Conservation (phyloP, 345 rosid species). For the Euphorbia tirucalli region DNA sequence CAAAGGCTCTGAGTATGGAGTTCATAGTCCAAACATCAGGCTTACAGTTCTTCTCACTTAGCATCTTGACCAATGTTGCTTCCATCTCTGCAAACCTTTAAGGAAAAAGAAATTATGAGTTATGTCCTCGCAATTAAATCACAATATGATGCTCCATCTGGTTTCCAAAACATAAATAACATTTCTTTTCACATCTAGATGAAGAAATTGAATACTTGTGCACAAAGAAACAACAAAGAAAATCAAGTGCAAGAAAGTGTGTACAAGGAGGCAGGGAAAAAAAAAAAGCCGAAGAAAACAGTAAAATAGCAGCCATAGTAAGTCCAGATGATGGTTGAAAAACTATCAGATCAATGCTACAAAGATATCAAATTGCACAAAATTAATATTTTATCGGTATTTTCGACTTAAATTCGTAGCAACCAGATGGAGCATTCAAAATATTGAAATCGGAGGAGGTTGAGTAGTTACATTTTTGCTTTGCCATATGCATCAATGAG, state of each 20-base stretch:
- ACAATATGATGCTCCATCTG: conserved; percentile 24
- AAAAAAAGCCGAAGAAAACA: background rate
- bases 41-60: conserved; percentile 53
- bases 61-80: conserved; percentile 73
- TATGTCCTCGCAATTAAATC: conserved; percentile 12
- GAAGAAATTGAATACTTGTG: background rate
- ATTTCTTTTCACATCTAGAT: background rate
- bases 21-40: conserved; percentile 98
- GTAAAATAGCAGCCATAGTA: background rate
- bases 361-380: background rate
- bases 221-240: background rate
- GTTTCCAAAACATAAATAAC: conserved; percentile 15
- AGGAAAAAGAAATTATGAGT: conserved; percentile 29
- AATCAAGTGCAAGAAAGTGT: background rate
- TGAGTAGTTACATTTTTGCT: conserved; percentile 57
- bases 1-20: conserved; percentile 86
- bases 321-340: background rate
- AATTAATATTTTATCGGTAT: background rate
- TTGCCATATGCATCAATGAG: conserved; percentile 86
- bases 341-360: background rate
- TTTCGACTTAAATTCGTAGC: conserved; percentile 9
- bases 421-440: conserved; percentile 22
- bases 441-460: background rate
- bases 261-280: background rate
- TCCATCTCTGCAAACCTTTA: conserved; percentile 91